Conservation (phyloP, 2,329 filamentous ascomycete species). For the Exophiala alcalophila region DNA sequence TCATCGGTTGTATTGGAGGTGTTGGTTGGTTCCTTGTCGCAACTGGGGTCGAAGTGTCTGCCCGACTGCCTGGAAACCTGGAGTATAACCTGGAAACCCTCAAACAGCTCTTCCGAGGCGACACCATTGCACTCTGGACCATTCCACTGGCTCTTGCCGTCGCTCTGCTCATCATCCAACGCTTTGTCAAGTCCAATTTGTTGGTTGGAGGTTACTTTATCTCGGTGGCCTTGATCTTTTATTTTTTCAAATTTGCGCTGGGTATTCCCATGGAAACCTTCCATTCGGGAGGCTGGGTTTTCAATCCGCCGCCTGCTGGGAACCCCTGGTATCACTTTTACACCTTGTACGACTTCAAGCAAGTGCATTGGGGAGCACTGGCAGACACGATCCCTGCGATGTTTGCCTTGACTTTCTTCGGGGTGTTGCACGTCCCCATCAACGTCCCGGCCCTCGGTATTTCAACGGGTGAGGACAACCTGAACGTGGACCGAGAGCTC, state of each 20-base stretch:
- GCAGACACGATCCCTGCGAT: constrained; percentile 86
- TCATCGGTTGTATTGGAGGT: constrained; percentile 95
- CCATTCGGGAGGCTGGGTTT: constrained; percentile 81
- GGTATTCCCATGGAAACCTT: constrained; percentile 64
- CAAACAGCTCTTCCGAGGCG: constrained; percentile 66
- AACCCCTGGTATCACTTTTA: constrained; percentile 99
- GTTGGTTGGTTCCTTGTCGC: constrained; percentile 92
- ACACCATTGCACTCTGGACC: constrained; percentile 79
- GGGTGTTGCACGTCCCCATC: constrained; percentile 93
- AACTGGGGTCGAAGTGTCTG: constrained; percentile 91
- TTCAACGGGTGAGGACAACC: constrained; percentile 85
- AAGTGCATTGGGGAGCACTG: constrained; percentile 80
- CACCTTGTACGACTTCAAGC: constrained; percentile 81
- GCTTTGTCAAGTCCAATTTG: constrained; percentile 74
- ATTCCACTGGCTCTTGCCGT: constrained; percentile 75
- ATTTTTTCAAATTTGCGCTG: constrained; percentile 49
- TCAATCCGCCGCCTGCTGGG: constrained; percentile 75
- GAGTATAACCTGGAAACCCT: constrained; percentile 77
- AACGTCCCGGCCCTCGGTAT: constrained; percentile 93
- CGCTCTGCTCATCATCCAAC: constrained; percentile 71
- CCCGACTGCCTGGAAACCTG: constrained; percentile 78
- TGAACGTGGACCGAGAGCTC: constrained; percentile 85
- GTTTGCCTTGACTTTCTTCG: constrained; percentile 96
- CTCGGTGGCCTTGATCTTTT: constrained; percentile 64
- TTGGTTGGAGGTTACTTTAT: constrained; percentile 86